These are phyloP conservation scores for Parascedosporium putredinis DNA, from an alignment of 2,329 filamentous ascomycete species.

Conservation along the genomic window DNA sequence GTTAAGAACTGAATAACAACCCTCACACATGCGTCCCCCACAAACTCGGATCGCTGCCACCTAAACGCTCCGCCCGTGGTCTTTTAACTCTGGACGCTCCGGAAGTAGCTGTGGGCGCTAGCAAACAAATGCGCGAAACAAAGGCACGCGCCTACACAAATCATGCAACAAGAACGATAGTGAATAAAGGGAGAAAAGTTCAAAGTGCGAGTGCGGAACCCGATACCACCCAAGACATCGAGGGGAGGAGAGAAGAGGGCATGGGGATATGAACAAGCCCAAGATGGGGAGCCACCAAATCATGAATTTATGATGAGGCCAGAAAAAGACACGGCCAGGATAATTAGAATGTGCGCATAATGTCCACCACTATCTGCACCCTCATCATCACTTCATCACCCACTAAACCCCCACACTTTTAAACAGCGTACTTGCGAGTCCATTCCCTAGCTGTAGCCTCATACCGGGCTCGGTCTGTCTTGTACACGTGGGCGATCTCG, in stretches of 20 bases:
- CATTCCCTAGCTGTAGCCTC: slow-evolving; percentile 95
- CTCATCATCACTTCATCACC: neutral
- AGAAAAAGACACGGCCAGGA: slow-evolving; percentile 1
- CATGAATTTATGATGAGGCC: slow-evolving; percentile 1
- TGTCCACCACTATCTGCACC: neutral
- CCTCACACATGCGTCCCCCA: no score
- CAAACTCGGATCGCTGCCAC: no score
- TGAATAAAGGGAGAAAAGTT: neutral
- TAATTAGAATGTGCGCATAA: slow-evolving; percentile 1
- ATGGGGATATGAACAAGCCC: neutral
- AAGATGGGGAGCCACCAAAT: neutral
- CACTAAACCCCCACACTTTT: slow-evolving; percentile 14
- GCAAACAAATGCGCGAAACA: no score
- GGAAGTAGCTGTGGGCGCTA: no score
- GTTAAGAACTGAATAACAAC: no score
- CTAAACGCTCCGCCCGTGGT: no score
- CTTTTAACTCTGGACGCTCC: no score
- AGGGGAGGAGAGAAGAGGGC: neutral
- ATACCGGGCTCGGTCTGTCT: slow-evolving; percentile 92
- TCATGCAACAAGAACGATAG: neutral
- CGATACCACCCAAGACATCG: neutral
- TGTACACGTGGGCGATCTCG: slow-evolving; percentile 99
- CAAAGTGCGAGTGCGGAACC: neutral
- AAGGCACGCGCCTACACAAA: no score
- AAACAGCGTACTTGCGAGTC: slow-evolving; percentile 99